phyloP scores from a whole-genome alignment of 768 basidiomycete species.

The Boletus speciosus region DNA sequence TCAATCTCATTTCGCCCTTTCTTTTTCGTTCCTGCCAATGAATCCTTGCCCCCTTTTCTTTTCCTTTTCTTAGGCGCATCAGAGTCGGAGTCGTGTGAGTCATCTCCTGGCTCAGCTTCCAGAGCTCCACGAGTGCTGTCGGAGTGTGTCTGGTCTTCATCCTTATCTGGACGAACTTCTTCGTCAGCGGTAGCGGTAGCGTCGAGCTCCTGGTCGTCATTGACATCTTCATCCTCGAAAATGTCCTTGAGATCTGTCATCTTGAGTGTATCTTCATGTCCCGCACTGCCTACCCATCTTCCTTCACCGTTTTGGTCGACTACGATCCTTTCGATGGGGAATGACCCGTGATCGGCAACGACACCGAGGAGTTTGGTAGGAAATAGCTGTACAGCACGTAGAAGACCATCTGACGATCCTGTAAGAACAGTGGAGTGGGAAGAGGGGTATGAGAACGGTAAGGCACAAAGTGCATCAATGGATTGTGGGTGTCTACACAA shows the following conservation, averaged over 20 bases:
- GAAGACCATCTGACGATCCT: slow-evolving; percentile 88
- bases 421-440: slow-evolving; percentile 75
- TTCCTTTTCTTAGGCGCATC: slow-evolving; percentile 46
- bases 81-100: slow-evolving; percentile 25
- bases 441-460: slow-evolving; percentile 60
- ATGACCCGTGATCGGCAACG: slow-evolving; percentile 87
- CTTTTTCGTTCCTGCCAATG: slow-evolving; percentile 47
- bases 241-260: slow-evolving; percentile 82
- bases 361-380: slow-evolving; percentile 90
- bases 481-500: slow-evolving; percentile 81
- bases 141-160: slow-evolving; percentile 13
- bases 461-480: slow-evolving; percentile 77
- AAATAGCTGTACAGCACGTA: slow-evolving; percentile 82
- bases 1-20: slow-evolving; percentile 60
- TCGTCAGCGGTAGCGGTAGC: slow-evolving; percentile 25
- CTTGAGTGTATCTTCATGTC: slow-evolving; percentile 83
- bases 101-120: slow-evolving; percentile 22
- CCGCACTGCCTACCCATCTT: slow-evolving; percentile 90
- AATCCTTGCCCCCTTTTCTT: slow-evolving; percentile 51
- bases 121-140: background rate
- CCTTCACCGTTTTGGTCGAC: slow-evolving; percentile 54
- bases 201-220: slow-evolving; percentile 17
- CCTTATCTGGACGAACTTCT: slow-evolving; percentile 17
- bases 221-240: slow-evolving; percentile 44
- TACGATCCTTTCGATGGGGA: slow-evolving; percentile 85